phyloP scores from a whole-genome alignment of 2,329 filamentous ascomycete genomes.

The Grosmannia huntii region DNA sequence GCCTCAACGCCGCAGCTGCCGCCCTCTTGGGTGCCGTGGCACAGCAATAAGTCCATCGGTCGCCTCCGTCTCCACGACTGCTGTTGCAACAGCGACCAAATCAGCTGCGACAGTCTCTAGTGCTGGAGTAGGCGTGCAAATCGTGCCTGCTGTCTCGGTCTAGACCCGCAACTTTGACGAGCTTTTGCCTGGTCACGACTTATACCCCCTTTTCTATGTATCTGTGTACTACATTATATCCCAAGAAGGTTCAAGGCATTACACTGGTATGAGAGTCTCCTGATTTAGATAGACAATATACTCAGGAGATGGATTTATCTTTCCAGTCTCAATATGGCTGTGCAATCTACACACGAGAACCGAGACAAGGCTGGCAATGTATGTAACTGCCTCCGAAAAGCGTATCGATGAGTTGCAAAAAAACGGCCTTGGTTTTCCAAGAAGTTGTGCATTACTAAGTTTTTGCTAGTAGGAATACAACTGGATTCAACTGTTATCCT shows the following conservation, averaged over 20 bases:
- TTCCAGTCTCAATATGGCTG: too few relatives aligned
- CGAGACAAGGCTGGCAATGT: too few relatives aligned
- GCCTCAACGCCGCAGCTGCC: slow-evolving; percentile 7
- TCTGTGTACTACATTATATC: not conserved
- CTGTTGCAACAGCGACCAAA: not conserved
- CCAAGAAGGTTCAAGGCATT: not conserved
- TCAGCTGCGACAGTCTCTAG: not conserved
- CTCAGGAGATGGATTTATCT: too few relatives aligned
- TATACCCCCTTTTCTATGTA: not conserved
- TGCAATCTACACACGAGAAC: too few relatives aligned
- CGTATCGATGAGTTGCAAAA: too few relatives aligned
- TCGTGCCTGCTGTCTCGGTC: not conserved
- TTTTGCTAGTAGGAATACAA: slow-evolving; percentile 10
- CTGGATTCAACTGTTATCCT: not conserved
- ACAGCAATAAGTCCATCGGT: not conserved
- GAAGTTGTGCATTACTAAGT: too few relatives aligned
- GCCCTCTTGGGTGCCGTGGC: slow-evolving; percentile 1
- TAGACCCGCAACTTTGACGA: not conserved
- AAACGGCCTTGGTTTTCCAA: too few relatives aligned
- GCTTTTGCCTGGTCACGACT: not conserved
- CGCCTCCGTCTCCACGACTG: not conserved
- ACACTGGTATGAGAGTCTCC: too few relatives aligned
- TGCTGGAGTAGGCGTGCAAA: slow-evolving; percentile 9
- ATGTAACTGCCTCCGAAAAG: too few relatives aligned
- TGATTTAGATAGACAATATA: too few relatives aligned